phyloP scores from a whole-genome alignment of 176 grass and related monocot species.

The Puccinellia tenuiflora region DNA sequence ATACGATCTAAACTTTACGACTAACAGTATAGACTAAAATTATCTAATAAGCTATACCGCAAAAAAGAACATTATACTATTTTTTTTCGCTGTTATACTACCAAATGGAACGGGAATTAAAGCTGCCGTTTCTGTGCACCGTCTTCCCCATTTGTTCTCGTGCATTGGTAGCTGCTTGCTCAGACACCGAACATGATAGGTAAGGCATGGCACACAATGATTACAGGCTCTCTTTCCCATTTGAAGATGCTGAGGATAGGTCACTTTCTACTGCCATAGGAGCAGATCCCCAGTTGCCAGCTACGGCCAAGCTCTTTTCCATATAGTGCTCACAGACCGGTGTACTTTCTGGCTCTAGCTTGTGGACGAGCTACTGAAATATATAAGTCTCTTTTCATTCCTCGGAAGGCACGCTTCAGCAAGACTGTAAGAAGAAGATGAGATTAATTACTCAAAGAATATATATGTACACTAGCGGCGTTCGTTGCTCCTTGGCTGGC shows the following conservation, averaged over 20 bases:
- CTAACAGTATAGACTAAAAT: not conserved
- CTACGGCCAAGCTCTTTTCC: slow-evolving; percentile 41
- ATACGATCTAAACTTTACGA: not conserved
- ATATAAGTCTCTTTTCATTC: not conserved
- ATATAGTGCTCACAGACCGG: slow-evolving; percentile 51
- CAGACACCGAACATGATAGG: slow-evolving; percentile 39
- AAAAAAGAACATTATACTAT: not conserved
- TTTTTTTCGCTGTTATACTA: not conserved
- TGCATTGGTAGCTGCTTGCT: slow-evolving; percentile 23
- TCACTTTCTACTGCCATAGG: slow-evolving; percentile 53
- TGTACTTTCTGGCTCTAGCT: slow-evolving; percentile 32
- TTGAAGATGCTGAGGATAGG: slow-evolving; percentile 64
- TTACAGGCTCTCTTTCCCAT: slow-evolving; percentile 57
- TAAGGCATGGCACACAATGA: slow-evolving; percentile 52
- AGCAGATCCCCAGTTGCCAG: slow-evolving; percentile 53
- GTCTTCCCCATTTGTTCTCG: not conserved
- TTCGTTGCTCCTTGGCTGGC: not conserved
- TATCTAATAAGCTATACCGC: too few species aligned
- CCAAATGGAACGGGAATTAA: not conserved
- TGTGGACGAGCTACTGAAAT: not conserved
- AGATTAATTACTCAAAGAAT: not conserved
- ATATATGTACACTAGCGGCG: not conserved
- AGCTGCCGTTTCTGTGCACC: not conserved
- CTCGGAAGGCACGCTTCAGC: not conserved
- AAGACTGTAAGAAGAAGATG: not conserved